Conservation (phyloP, 176 grass and related monocot genomes). For the Phoenix dactylifera region DNA sequence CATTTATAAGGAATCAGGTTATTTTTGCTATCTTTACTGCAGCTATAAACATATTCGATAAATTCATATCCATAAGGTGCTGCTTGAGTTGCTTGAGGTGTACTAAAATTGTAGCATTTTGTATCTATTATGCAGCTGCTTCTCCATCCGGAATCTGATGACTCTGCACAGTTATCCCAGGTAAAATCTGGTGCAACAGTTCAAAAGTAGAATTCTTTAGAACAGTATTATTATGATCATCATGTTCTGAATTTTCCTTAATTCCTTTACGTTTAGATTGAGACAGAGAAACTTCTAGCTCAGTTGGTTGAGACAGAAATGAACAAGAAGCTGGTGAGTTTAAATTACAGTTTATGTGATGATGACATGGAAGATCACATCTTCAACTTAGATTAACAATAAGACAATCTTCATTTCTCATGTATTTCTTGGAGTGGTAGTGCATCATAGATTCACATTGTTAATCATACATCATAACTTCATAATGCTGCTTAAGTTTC, state of each 20-base stretch:
- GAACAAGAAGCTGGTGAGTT: conserved; percentile 72
- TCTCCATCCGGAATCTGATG: conserved; percentile 91
- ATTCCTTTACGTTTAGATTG: conserved; percentile 55
- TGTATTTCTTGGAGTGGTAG: too few relatives aligned
- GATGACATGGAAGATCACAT: too few relatives aligned
- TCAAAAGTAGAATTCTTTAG: too few relatives aligned
- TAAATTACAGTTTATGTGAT: background rate
- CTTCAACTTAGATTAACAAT: too few relatives aligned
- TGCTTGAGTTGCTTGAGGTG: too few relatives aligned
- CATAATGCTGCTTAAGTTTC: too few relatives aligned
- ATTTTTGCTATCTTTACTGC: background rate
- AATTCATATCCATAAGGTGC: too few relatives aligned
- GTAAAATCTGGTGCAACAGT: conserved; percentile 13
- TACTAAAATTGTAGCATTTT: conserved; percentile 1
- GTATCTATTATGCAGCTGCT: conserved; percentile 57
- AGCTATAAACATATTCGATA: too few relatives aligned
- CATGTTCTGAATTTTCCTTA: conserved; percentile 3
- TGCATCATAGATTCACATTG: too few relatives aligned
- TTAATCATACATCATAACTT: too few relatives aligned
- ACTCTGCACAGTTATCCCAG: conserved; percentile 98
- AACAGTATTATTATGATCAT: too few relatives aligned
- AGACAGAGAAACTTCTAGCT: conserved; percentile 96
- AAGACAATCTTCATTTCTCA: too few relatives aligned
- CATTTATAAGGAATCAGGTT: conserved; percentile 95
- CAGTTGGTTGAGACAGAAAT: conserved; percentile 96